Evolutionary conservation across 129 eudicot species (phyloP).

Genomic region (Centrapalus pauciflorus): DNA sequence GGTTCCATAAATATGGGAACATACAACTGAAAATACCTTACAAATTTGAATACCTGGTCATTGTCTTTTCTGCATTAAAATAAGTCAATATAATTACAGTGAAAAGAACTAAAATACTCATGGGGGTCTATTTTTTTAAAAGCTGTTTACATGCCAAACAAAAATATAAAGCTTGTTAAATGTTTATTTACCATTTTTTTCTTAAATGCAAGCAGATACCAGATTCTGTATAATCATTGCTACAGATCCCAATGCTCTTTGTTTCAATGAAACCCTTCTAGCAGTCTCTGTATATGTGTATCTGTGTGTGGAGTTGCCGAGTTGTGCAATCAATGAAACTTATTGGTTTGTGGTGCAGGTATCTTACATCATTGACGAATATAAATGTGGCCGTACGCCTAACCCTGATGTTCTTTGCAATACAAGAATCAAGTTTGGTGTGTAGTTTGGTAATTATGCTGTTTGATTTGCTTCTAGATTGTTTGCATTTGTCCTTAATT

Average conservation of each 20-base stretch:
- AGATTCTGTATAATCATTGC: background rate
- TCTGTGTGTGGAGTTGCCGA: too few species aligned
- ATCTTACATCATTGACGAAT: constrained; percentile 78
- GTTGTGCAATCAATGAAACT: background rate
- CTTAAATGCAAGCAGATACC: background rate
- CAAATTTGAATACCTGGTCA: background rate
- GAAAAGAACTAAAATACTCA: background rate
- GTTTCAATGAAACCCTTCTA: background rate
- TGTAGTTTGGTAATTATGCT: constrained; percentile 18
- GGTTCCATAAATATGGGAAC: background rate
- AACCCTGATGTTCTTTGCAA: constrained; percentile 99
- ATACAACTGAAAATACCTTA: background rate
- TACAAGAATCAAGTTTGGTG: constrained; percentile 95
- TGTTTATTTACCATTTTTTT: background rate
- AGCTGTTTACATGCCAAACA: background rate
- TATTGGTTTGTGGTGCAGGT: constrained; percentile 46
- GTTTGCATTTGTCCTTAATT: background rate
- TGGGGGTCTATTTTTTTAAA: background rate
- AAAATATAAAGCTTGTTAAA: background rate
- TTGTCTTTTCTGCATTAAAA: background rate
- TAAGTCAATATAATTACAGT: background rate
- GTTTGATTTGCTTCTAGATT: constrained; percentile 9
- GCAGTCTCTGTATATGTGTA: background rate
- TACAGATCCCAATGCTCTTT: background rate
- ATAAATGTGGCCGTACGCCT: constrained; percentile 89